Base-by-base conservation (phyloP, 148 eudicot genomes). In the Dysphania ambrosioides region DNA sequence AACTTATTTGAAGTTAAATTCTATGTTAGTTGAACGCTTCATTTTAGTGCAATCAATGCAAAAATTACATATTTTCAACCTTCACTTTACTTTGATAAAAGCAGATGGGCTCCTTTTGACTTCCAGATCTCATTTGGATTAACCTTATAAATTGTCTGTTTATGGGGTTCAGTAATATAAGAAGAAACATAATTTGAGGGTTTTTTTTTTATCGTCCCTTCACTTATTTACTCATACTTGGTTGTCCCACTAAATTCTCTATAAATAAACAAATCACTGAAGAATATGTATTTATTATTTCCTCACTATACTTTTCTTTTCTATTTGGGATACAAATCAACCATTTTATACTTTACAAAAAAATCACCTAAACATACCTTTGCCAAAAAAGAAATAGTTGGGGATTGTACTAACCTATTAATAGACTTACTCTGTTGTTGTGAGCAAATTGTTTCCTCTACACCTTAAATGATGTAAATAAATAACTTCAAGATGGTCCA, bases 1-100 rank as follows among this genome's bases (percentile, higher is more conserved):
- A n/a, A 31, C 31, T 60, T 60, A 21, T 6, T 34, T 63, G 40
- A 63, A 63, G 67, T n/a, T 65, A 44, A 44, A 65, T n/a, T n/a
- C n/a, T n/a, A n/a, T n/a, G n/a, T n/a, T n/a, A 63, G 67, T n/a
- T 65, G 68, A 44, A 65, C 26, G 5, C 36, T 27, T 36, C 13
- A 65, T 65, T 65, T 24, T n/a, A 21, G 44, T 65, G 15, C 15
- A 34, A 36, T 35, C 44, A 65, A 47, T 21, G 4, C 53, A 13
- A 3, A 62, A 31, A 31, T 0, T 35, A 32, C 44, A 0, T 38
- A 36, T 30, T 16, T 61, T 8, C 19, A 31, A 31, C 66, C 35
- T 61, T 12, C 26, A 26, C 11, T 24, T 0, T 58, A 58, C 15
- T 58, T 8, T 24, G 30, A 24, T 8, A 27, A 12, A 47, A 47